Base-by-base conservation (phyloP, 2,329 filamentous ascomycete genomes). In the Sclerotinia nivalis region DNA sequence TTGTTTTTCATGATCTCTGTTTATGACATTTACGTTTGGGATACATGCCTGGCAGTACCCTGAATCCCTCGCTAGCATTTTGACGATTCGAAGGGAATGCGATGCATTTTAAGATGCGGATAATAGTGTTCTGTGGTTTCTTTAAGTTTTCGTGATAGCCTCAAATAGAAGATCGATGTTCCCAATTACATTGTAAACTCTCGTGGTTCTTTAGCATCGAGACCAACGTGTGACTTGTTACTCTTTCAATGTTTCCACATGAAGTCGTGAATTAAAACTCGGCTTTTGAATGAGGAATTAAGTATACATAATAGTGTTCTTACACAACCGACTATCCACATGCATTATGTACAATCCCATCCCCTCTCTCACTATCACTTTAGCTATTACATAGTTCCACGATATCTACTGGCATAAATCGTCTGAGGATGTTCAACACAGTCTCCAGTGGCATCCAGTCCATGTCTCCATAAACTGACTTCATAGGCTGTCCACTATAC, bases 341-440 rank as follows among this genome's bases (percentile, higher is more conserved):
- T 56, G 9, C 4, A 34, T 34, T 34, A 10, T 22, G 22, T 31
- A 13, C 12, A n/a, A 28, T 5, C 6, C 8, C 22, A 34, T 37
- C 2, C 7, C 4, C 40, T 34, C 25, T 5, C n/a, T n/a, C 20
- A 15, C 10, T 10, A 62, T 12, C 13, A 18, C 37, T 37, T 37
- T 52, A 70, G 54, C 31, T 43, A 37, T 70, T 61, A 47, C 69
- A 70, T n/a, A 68, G 28, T 12, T 43, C 34, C 10, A 70, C 40
- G 58, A 76, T 76, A 60, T 76, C 74, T 9, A 71, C 56, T 9
- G 75, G 74, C 22, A 76, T 71, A 70, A 71, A 74, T n/a, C 65
- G 67, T 31, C 66, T 67, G 52, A 76, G 55, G 31, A 70, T 74
- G 18, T 15, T 31, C 20, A 75, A 69, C 22, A 76, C 59, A 28